phyloP scores from a whole-genome alignment of 148 eudicot genomes.

The Chenopodium quinoa region DNA sequence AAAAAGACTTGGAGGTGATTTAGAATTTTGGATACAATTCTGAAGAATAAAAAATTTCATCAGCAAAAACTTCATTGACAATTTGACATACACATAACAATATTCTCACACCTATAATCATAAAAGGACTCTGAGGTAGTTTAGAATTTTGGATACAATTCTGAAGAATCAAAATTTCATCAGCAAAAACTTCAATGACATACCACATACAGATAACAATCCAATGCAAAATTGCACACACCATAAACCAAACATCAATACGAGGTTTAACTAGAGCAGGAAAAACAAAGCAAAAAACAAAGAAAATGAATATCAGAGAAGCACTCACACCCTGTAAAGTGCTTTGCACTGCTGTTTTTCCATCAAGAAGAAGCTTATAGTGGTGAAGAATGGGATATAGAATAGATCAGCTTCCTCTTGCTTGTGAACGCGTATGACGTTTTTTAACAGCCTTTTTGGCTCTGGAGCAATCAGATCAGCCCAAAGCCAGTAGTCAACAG shows the following conservation, averaged over 20 bases:
- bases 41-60: background rate
- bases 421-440: conserved; percentile 66
- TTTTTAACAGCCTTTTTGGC: conserved; percentile 66
- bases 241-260: background rate
- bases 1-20: background rate
- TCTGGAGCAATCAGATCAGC: conserved; percentile 89
- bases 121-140: background rate
- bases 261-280: background rate
- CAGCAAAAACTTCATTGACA: background rate
- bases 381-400: conserved; percentile 90
- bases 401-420: conserved; percentile 92
- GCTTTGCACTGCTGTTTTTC: conserved; percentile 97
- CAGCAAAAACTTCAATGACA: background rate
- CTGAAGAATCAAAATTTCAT: background rate
- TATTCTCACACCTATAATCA: too few relatives aligned
- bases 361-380: conserved; percentile 87
- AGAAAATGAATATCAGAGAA: conserved; percentile 27
- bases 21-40: background rate
- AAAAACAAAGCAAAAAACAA: conserved; percentile 3
- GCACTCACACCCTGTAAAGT: conserved; percentile 99
- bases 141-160: background rate
- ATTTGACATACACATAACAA: background rate
- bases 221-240: background rate
- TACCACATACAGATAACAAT: background rate
- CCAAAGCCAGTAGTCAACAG: conserved; percentile 97